Conservation (phyloP, 176 grass and related monocot species). For the Rhynchospora breviuscula region DNA sequence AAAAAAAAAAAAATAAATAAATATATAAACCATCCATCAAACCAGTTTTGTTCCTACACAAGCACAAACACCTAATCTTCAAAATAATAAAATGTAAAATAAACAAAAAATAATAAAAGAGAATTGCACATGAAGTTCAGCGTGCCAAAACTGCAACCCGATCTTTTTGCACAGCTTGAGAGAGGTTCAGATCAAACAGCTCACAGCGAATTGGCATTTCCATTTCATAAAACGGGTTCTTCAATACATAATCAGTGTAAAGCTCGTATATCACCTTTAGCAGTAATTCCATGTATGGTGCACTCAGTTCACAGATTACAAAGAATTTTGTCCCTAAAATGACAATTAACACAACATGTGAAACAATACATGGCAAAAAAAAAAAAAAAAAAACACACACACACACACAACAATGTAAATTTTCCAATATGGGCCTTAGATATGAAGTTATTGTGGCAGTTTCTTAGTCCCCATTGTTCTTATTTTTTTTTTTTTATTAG, state of each 20-base stretch:
- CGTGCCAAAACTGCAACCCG: constrained; percentile 60
- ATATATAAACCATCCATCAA: background rate
- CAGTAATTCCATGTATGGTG: constrained; percentile 65
- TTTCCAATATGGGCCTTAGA: background rate
- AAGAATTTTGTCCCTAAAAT: constrained; percentile 89
- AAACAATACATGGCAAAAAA: constrained; percentile 5
- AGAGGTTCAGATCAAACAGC: constrained; percentile 83
- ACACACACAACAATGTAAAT: background rate
- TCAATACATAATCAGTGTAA: constrained; percentile 90
- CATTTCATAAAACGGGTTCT: constrained; percentile 98
- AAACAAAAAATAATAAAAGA: background rate
- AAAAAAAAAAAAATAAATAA: background rate
- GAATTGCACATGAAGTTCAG: constrained; percentile 30
- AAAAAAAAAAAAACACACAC: background rate
- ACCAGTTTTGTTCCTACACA: constrained; percentile 6
- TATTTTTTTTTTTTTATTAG: background rate
- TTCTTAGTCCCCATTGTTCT: background rate
- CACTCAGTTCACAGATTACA: constrained; percentile 68
- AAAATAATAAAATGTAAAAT: background rate
- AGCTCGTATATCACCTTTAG: constrained; percentile 78
- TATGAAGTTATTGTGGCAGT: background rate
- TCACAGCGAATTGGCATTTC: constrained; percentile 98
- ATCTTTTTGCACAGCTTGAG: constrained; percentile 91
- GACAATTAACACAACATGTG: background rate
- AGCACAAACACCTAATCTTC: background rate